Conservation (phyloP, 2,329 filamentous ascomycete species). For the Pseudocercospora macadamiae region DNA sequence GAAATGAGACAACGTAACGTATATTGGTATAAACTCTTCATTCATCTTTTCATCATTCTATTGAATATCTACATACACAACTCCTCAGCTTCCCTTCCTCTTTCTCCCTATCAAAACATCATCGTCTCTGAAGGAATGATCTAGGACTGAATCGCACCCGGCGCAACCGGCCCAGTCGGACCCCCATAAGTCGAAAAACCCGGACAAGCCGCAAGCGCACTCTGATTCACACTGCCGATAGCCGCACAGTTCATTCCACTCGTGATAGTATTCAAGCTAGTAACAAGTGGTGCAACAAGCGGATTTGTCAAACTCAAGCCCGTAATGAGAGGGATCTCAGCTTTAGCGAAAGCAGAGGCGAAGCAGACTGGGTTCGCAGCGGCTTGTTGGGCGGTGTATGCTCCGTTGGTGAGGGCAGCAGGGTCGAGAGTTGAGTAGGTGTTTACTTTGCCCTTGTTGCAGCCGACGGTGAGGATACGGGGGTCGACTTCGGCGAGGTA, state of each 20-base stretch:
- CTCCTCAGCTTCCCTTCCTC: background rate
- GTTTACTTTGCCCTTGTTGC: conserved; percentile 42
- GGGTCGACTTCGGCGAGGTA: conserved; percentile 35
- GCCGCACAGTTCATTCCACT: conserved; percentile 24
- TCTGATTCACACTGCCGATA: conserved; percentile 33
- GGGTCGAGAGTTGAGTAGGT: conserved; percentile 40
- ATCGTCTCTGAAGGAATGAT: too few relatives aligned
- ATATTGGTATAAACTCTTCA: too few relatives aligned
- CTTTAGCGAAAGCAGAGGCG: conserved; percentile 28
- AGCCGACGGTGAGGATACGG: conserved; percentile 37
- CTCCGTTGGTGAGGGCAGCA: conserved; percentile 42
- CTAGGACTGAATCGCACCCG: conserved; percentile 39
- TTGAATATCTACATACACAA: too few relatives aligned
- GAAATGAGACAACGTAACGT: too few relatives aligned
- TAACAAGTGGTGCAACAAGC: conserved; percentile 18
- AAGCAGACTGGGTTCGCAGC: conserved; percentile 35
- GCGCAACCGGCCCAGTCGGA: conserved; percentile 32
- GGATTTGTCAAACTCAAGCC: conserved; percentile 16
- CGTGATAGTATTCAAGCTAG: conserved; percentile 17
- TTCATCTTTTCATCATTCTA: too few relatives aligned
- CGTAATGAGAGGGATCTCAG: conserved; percentile 27
- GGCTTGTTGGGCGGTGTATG: conserved; percentile 44
- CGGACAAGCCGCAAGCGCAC: conserved; percentile 32
- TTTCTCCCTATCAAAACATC: background rate
- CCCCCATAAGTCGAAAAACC: conserved; percentile 36